Evolutionary conservation across 1,139 yeast species (phyloP).

Genomic region (Scheffersomyces illinoinensis): DNA sequence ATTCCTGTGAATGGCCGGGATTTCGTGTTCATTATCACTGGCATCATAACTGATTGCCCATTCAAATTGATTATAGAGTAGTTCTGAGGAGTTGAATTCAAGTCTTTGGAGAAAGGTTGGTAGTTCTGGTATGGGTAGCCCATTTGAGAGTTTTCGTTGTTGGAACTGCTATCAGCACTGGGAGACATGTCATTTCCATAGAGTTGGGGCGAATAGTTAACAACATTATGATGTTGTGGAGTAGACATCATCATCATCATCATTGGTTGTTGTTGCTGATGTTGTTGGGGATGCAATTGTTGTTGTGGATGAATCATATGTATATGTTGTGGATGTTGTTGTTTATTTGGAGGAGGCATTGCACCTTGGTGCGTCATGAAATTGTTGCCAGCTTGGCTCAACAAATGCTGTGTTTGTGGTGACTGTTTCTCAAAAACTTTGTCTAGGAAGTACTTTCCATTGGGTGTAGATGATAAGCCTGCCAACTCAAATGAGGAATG

Average conservation of each 20-base stretch:
- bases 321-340: constrained; percentile 9
- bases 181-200: constrained; percentile 9
- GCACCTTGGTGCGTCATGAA: constrained; percentile 19
- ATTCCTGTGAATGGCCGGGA: constrained; percentile 1
- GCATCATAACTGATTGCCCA: constrained; percentile 15
- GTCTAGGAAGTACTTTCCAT: constrained; percentile 42
- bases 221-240: constrained; percentile 35
- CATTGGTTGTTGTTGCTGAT: constrained; percentile 10
- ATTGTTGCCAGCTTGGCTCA: constrained; percentile 20
- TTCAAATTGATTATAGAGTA: constrained; percentile 11
- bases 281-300: constrained; percentile 16
- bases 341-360: constrained; percentile 30
- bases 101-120: constrained; percentile 5
- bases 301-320: constrained; percentile 14
- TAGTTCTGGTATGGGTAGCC: constrained; percentile 1
- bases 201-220: constrained; percentile 12
- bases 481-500: constrained; percentile 43
- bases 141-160: neutral
- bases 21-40: constrained; percentile 9
- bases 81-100: constrained; percentile 7
- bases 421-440: constrained; percentile 43
- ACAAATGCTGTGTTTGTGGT: constrained; percentile 26
- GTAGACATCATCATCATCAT: constrained; percentile 48
- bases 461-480: constrained; percentile 43
- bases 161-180: constrained; percentile 5